Percentiles rank a stretch among this genome's conserved stretches.
phyloP scores from a whole-genome alignment of 805 yeast genomes.

The Yarrowia sp. region DNA sequence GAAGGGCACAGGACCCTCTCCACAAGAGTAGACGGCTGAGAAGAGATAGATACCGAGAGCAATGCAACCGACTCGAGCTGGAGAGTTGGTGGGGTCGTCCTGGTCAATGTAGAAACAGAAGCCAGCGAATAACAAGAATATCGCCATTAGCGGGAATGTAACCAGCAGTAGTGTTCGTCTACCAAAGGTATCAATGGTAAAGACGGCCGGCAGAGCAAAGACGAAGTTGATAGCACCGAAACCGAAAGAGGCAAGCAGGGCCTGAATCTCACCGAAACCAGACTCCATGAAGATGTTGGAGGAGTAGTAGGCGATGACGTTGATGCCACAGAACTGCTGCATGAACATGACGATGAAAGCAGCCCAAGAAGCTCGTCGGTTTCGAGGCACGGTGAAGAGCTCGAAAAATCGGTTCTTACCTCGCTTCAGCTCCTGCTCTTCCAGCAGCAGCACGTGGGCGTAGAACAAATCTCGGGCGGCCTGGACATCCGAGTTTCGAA shows the following conservation, averaged over 20 bases:
- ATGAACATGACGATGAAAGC: constrained; percentile 81
- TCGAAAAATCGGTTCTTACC: constrained; percentile 41
- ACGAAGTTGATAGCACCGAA: constrained; percentile 78
- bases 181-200: constrained; percentile 75
- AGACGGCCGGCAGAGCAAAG: constrained; percentile 80
- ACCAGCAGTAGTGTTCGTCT: constrained; percentile 57
- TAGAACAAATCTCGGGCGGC: constrained; percentile 68
- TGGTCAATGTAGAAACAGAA: constrained; percentile 68
- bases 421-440: constrained; percentile 40
- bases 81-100: constrained; percentile 35
- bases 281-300: constrained; percentile 70
- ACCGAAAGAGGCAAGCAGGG: constrained; percentile 81
- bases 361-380: constrained; percentile 77
- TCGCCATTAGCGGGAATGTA: constrained; percentile 60
- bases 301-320: constrained; percentile 83
- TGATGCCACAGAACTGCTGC: constrained; percentile 91
- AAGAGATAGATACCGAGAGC: constrained; percentile 72
- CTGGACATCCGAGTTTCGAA: constrained; percentile 49
- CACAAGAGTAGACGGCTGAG: constrained; percentile 72
- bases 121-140: constrained; percentile 50
- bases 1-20: constrained; percentile 89
- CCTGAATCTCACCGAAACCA: constrained; percentile 58
- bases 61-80: constrained; percentile 60
- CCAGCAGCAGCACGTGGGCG: constrained; percentile 51
- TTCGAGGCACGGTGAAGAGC: constrained; percentile 69